A percentile compares a stretch with the other conserved stretches of the same genome.
phyloP scores from a whole-genome alignment of 2,329 filamentous ascomycete genomes.

The Incumbomyces lentus region DNA sequence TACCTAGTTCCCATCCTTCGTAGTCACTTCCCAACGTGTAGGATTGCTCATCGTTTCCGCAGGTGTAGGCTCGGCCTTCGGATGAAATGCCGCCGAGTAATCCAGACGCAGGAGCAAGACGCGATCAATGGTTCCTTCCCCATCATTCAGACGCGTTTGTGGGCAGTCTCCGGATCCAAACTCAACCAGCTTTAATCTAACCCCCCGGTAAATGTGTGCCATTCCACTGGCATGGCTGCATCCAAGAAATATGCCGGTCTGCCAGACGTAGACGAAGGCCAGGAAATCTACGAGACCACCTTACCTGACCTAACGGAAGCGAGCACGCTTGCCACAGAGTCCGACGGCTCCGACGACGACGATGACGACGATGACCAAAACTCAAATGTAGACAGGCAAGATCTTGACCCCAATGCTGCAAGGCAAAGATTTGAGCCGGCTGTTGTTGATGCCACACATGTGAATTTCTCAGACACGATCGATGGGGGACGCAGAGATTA shows the following conservation, averaged over 20 bases:
- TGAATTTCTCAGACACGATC: constrained; percentile 85
- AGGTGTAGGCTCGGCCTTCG: too few species aligned
- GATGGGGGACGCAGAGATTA: constrained; percentile 75
- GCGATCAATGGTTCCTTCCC: too few species aligned
- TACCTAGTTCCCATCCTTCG: too few species aligned
- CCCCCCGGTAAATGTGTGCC: too few species aligned
- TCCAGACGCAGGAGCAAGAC: too few species aligned
- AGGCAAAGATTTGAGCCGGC: constrained; percentile 68
- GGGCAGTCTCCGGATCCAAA: too few species aligned
- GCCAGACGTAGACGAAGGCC: constrained; percentile 75
- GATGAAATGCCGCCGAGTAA: too few species aligned
- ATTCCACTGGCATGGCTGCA: constrained; percentile 57
- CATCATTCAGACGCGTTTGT: too few species aligned
- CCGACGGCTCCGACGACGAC: constrained; percentile 43
- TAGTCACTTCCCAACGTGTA: too few species aligned
- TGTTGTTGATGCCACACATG: constrained; percentile 63
- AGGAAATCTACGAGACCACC: constrained; percentile 84
- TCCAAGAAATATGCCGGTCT: constrained; percentile 74
- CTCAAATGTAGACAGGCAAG: constrained; percentile 63
- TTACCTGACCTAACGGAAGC: constrained; percentile 72
- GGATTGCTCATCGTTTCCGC: too few species aligned
- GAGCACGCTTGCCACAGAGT: constrained; percentile 46
- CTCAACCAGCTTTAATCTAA: too few species aligned
- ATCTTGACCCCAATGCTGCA: constrained; percentile 67
- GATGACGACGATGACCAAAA: constrained; percentile 46